phyloP scores from a whole-genome alignment of 345 rosid genomes.

The Brassica rapa region DNA sequence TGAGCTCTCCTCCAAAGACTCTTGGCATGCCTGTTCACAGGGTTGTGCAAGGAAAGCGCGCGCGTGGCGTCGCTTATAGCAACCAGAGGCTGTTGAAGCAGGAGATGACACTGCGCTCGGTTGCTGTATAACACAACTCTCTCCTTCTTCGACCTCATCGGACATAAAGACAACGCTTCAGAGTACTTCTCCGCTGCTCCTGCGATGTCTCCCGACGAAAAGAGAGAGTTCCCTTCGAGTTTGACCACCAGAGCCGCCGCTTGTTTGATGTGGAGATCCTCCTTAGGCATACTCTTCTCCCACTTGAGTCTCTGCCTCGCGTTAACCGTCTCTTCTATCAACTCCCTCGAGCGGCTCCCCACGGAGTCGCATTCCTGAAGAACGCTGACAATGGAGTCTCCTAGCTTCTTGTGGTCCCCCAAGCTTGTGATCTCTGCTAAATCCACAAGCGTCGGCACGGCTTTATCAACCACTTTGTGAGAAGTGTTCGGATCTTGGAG shows the following conservation, averaged over 20 bases:
- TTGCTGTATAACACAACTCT: constrained; percentile 94
- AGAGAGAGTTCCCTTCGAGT: constrained; percentile 96
- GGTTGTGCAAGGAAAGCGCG: constrained; percentile 84
- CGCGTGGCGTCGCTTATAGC: constrained; percentile 95
- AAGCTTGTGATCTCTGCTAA: constrained; percentile 78
- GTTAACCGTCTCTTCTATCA: constrained; percentile 69
- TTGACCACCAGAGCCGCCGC: constrained; percentile 92
- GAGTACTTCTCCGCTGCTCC: constrained; percentile 93
- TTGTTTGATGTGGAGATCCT: constrained; percentile 97
- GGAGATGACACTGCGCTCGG: constrained; percentile 93
- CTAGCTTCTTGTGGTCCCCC: constrained; percentile 93
- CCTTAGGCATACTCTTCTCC: constrained; percentile 96
- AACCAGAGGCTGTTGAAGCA: constrained; percentile 85
- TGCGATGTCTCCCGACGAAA: constrained; percentile 89
- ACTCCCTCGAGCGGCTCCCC: constrained; percentile 62
- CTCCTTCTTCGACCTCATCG: constrained; percentile 92
- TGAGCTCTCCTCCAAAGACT: constrained; percentile 99
- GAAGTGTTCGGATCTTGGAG: constrained; percentile 89
- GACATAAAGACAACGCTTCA: constrained; percentile 85
- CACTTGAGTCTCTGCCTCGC: constrained; percentile 77
- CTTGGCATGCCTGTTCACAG: constrained; percentile 90
- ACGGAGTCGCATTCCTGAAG: constrained; percentile 74
- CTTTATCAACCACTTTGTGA: constrained; percentile 78
- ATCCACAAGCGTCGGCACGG: constrained; percentile 82
- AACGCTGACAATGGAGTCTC: constrained; percentile 72